Conservation (phyloP, 139 green algal species). For the Chloropicon primus region DNA sequence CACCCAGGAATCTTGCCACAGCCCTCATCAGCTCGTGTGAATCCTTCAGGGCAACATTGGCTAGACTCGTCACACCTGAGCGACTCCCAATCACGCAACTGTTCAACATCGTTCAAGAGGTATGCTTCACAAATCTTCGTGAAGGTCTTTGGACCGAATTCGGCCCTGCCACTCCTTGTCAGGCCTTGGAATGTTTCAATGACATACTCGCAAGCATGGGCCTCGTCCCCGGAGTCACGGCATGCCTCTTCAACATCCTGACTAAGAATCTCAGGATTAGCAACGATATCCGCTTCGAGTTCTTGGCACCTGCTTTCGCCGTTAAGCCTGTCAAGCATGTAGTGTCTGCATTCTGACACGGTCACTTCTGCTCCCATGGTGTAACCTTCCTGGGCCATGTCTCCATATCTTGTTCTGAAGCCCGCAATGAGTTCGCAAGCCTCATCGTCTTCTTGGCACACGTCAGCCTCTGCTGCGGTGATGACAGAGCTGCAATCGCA, state of each 20-base stretch:
- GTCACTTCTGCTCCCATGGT: background rate
- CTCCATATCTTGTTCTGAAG: background rate
- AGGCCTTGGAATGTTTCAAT: background rate
- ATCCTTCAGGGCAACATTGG: background rate
- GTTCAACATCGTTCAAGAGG: background rate
- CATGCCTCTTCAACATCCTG: background rate
- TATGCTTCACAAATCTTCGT: background rate
- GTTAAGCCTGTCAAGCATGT: background rate
- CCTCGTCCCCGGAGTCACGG: background rate
- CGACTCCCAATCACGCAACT: background rate
- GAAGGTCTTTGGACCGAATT: background rate
- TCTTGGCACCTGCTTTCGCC: background rate
- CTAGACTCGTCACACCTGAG: background rate
- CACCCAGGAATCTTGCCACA: background rate
- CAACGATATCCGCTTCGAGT: background rate
- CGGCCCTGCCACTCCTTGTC: background rate
- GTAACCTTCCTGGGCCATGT: background rate
- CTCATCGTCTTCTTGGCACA: background rate
- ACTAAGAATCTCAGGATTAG: background rate
- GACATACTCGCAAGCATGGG: background rate
- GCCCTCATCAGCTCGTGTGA: background rate
- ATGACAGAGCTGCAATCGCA: background rate
- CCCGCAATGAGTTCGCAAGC: background rate
- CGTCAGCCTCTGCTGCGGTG: background rate
- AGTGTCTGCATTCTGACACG: background rate